Evolutionary conservation across 1,139 yeast genomes (phyloP).

Genomic region (Lodderomyces orthopsilosis): DNA sequence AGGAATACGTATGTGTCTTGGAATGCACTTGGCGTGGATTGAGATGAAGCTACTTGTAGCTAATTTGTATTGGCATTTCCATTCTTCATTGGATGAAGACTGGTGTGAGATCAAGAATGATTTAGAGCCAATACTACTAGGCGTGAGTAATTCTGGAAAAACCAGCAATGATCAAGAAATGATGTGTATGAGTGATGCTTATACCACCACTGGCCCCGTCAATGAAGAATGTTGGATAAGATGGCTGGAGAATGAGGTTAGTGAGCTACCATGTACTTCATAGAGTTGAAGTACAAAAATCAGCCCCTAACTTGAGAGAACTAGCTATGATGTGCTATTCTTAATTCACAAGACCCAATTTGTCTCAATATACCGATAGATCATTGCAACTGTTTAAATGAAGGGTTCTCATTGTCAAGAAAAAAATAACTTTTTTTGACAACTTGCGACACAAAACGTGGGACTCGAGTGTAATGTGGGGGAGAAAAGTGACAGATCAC

Average conservation of each 20-base stretch:
- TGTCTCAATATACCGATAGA: too few relatives aligned
- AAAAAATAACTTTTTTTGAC: background rate
- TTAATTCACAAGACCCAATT: too few relatives aligned
- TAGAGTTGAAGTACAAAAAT: too few relatives aligned
- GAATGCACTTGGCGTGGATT: slow-evolving; percentile 64
- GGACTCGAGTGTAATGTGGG: too few relatives aligned
- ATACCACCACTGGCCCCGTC: slow-evolving; percentile 46
- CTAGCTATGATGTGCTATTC: too few relatives aligned
- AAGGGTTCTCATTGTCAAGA: background rate
- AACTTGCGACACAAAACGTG: background rate
- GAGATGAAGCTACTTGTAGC: slow-evolving; percentile 64
- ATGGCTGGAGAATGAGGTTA: slow-evolving; percentile 24
- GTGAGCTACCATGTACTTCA: background rate
- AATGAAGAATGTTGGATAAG: slow-evolving; percentile 53
- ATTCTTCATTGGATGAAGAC: slow-evolving; percentile 31
- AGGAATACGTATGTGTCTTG: slow-evolving; percentile 75
- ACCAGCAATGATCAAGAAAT: slow-evolving; percentile 37
- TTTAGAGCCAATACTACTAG: slow-evolving; percentile 24
- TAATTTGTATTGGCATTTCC: slow-evolving; percentile 50
- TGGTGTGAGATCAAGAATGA: slow-evolving; percentile 40
- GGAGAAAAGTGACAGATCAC: too few relatives aligned
- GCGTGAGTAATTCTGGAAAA: slow-evolving; percentile 18
- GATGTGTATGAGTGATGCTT: slow-evolving; percentile 52
- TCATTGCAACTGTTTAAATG: too few relatives aligned
- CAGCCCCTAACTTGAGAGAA: too few relatives aligned